Conservation (phyloP, 129 eudicot genomes). For the Pulicaria dysenterica region DNA sequence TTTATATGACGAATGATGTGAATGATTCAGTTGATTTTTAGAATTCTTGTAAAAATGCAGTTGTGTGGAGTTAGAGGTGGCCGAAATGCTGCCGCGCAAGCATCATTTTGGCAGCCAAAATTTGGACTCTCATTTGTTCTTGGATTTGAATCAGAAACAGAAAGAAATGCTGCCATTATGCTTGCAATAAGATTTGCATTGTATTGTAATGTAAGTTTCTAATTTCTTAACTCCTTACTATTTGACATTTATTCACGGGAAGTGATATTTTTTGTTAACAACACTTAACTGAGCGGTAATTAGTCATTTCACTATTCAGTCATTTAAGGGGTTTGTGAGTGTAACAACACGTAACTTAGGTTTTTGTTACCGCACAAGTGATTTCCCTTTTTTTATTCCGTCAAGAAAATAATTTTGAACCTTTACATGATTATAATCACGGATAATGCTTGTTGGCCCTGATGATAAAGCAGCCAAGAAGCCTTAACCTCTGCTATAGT, state of each 20-base stretch:
- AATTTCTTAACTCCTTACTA: background rate
- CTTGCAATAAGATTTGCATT: constrained; percentile 92
- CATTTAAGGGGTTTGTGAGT: too few relatives aligned
- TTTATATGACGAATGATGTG: too few relatives aligned
- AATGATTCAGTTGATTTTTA: background rate
- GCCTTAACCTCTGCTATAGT: constrained; percentile 30
- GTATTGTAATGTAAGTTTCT: constrained; percentile 87
- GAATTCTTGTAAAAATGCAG: constrained; percentile 1
- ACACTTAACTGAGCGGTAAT: too few relatives aligned
- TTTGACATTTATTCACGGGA: background rate
- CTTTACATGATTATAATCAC: constrained; percentile 24
- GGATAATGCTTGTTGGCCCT: constrained; percentile 92
- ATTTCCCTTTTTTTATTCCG: too few relatives aligned
- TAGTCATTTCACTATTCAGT: too few relatives aligned
- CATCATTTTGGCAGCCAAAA: constrained; percentile 88
- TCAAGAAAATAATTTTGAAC: background rate
- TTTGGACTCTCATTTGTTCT: constrained; percentile 67
- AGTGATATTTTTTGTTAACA: too few relatives aligned
- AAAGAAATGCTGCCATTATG: constrained; percentile 97
- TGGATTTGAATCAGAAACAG: constrained; percentile 93
- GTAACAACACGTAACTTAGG: too few relatives aligned
- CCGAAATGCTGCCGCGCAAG: constrained; percentile 97
- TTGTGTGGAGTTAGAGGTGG: constrained; percentile 98
- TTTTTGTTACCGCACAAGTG: too few relatives aligned
- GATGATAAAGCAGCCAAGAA: constrained; percentile 70